Base-by-base conservation (phyloP, 495 filamentous ascomycete species). In the Penicillium pancosmium region DNA sequence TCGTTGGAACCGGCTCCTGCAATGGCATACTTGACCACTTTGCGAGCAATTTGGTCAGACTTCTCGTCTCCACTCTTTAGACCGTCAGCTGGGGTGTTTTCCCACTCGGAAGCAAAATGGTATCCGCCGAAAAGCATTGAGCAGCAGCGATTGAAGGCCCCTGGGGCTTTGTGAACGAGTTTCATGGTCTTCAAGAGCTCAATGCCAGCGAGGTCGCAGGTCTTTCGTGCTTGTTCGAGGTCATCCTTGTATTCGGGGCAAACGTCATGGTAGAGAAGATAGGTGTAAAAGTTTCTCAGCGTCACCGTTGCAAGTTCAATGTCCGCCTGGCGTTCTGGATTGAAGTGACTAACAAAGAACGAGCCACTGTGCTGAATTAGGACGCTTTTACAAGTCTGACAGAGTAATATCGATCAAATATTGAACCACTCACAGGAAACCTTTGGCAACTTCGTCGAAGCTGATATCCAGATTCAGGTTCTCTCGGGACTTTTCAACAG, bases 241-340 rank as follows among this genome's bases (percentile, higher is more conserved):
- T 90, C 82, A 1, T 80, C 77, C 1, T 64, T 75, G 68, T 92
- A 87, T 62, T 98, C 94, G 4, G 89, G 88, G 61, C 91, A 95
- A 13, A 96, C 94, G 36, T 89, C 80, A 64, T 97, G 93, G 55
- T 82, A 82, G 12, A 92, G 77, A 9, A 97, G 79, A 64, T 97
- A 98, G 62, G 91, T 92, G 56, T 96, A 82, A 71, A 97, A 97
- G 71, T 94, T 96, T 51, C 82, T 82, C 48, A 97, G 78, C 5
- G 94, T 84, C 15, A 78, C 74, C 13, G 83, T 81, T 12, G 76
- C 79, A 16, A 79, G 56, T 50, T 82, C 78, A 55, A 91, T 68
- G 46, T 76, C 71, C 0, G 78, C 69, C 52, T 80, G 74, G n/a
- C 50, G 75, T 10, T 78, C 68, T 6, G 80, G 74, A 44, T 77